A percentile compares a stretch with the other conserved stretches of the same genome.
Conservation (phyloP, 768 basidiomycete genomes). For the Tephrocybe sp. region DNA sequence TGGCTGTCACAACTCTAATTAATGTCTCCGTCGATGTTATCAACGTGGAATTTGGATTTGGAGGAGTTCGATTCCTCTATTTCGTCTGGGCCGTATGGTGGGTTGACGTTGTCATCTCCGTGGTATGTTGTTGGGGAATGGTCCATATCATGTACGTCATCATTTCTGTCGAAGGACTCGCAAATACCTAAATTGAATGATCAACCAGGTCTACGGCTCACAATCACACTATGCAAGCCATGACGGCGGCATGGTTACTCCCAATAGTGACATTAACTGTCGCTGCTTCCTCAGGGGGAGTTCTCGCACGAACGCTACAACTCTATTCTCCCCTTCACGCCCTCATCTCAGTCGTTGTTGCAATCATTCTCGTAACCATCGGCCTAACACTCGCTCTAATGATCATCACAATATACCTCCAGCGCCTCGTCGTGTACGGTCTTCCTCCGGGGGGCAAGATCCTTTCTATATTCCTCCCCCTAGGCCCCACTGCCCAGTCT, state of each 20-base stretch:
- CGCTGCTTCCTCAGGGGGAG: constrained; percentile 54
- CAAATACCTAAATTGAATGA: neutral
- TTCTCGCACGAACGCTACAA: constrained; percentile 44
- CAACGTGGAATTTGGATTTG: constrained; percentile 47
- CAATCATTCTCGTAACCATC: constrained; percentile 27
- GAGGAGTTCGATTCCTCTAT: constrained; percentile 53
- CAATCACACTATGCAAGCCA: constrained; percentile 41
- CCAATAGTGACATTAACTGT: constrained; percentile 64
- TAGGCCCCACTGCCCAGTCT: constrained; percentile 62
- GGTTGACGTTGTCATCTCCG: constrained; percentile 57
- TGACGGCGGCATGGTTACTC: constrained; percentile 61
- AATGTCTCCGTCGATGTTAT: constrained; percentile 47
- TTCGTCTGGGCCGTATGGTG: constrained; percentile 70
- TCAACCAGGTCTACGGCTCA: constrained; percentile 51
- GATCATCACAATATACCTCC: constrained; percentile 53
- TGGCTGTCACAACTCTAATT: constrained; percentile 62
- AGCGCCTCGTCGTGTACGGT: constrained; percentile 49
- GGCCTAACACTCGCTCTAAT: constrained; percentile 53
- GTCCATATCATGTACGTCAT: constrained; percentile 21
- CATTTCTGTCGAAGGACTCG: no score
- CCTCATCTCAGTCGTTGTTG: constrained; percentile 47
- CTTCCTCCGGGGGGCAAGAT: constrained; percentile 38
- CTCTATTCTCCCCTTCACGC: constrained; percentile 36
- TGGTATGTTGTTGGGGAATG: constrained; percentile 27
- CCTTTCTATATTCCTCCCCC: constrained; percentile 51